Evolutionary conservation across 192 early-diverging fungal species (phyloP), one percentile per base, ranked within the genome.

Genomic region (Coemansia sp.): DNA sequence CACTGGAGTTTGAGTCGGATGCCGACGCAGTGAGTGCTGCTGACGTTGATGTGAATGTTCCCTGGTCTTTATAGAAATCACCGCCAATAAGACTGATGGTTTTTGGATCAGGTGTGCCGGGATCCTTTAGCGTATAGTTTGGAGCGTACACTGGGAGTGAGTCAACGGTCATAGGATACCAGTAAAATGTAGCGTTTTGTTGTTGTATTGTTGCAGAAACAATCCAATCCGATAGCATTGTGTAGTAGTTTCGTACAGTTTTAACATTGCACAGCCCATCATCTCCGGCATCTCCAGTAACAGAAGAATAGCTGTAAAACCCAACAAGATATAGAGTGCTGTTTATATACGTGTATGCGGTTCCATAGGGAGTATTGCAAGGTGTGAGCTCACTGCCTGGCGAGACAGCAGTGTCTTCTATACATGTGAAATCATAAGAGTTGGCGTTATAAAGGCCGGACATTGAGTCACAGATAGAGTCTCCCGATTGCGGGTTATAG

Each of bases 401-500:
- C 18, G 58, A 5, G 15, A 13, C 18, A 10, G 37, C 49, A 2
- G 57, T 9, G 3, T 26, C 31, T 1, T 39, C 29, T 28, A 59
- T 63, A 37, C 75, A 77, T 1, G 55, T 55, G 35, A 62, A 65
- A 10, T 53, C 53, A 48, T 61, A 33, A 10, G 7, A 4, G 58
- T 71, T 77, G n/a, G 39, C 49, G 29, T 34, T 63, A n/a, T 65
- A 77, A 9, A 77, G 33, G 0, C 25, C 25, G 26, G 70, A 77
- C 6, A 68, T 31, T 9, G 64, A 13, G 20, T 28, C 18, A 37
- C 75, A 77, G 12, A 3, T 26, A 15, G 39, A n/a, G n/a, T 31
- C 15, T 7, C 56, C 31, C 0, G 55, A 16, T 2, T 30, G 43
- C 33, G 67, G 30, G 13, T 64, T 40, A 21, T 51, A 51, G 7